Evolutionary conservation across 352 stramenopile genomes (phyloP).

Genomic region (Phytophthora fragariae): DNA sequence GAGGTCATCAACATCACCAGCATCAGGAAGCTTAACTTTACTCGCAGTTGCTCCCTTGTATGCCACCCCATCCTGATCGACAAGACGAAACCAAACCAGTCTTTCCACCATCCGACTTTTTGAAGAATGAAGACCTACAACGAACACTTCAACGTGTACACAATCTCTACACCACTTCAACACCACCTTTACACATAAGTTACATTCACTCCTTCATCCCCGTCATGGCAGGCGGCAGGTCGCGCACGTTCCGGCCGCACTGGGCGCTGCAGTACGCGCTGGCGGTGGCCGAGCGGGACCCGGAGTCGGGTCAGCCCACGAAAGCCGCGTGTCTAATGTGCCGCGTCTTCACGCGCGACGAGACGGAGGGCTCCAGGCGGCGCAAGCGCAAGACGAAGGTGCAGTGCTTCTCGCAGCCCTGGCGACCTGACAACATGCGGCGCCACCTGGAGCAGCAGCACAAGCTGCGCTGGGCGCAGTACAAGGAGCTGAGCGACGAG

Average conservation of each 20-base stretch:
- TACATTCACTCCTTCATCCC: no score
- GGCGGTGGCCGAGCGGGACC: slow-evolving; percentile 24
- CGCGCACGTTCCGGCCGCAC: slow-evolving; percentile 24
- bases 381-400: slow-evolving; percentile 36
- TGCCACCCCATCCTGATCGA: not conserved
- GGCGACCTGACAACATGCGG: slow-evolving; percentile 44
- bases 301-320: slow-evolving; percentile 7
- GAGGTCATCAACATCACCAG: not conserved
- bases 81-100: not conserved
- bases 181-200: slow-evolving; percentile 5
- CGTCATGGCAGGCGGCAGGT: not conserved
- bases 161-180: not conserved
- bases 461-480: slow-evolving; percentile 26
- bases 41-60: not conserved
- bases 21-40: not conserved
- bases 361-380: slow-evolving; percentile 30
- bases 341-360: slow-evolving; percentile 28
- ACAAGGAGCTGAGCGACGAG: slow-evolving; percentile 24
- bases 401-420: slow-evolving; percentile 35
- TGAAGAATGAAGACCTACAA: not conserved
- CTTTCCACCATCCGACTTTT: not conserved
- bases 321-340: slow-evolving; percentile 36
- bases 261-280: slow-evolving; percentile 34
- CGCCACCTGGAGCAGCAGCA: slow-evolving; percentile 42
- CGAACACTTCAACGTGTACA: not conserved